A percentile compares a stretch with the other conserved stretches of the same genome.
Conservation (phyloP, 139 green algal genomes). For the Chlamydomonas sp. region DNA sequence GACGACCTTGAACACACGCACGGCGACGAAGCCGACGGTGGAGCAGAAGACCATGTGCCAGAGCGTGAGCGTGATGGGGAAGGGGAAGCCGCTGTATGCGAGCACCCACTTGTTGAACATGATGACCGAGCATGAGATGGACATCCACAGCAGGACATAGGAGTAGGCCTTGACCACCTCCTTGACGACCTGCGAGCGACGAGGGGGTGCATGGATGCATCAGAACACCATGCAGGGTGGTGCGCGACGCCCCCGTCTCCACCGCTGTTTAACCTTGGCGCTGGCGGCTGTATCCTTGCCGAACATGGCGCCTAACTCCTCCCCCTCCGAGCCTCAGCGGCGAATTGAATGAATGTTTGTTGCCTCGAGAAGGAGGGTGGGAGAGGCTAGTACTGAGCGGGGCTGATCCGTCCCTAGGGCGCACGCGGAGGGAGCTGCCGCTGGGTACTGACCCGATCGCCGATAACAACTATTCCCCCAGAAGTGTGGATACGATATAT, state of each 20-base stretch:
- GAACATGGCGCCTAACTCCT: not conserved
- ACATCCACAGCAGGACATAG: constrained; percentile 77
- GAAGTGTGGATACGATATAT: too few relatives aligned
- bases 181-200: constrained; percentile 21
- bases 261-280: not conserved
- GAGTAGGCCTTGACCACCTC: constrained; percentile 52
- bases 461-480: too few relatives aligned
- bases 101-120: constrained; percentile 94
- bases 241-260: not conserved
- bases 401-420: too few relatives aligned
- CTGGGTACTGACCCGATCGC: too few relatives aligned
- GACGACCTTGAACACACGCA: constrained; percentile 56
- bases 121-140: constrained; percentile 70
- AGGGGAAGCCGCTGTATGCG: constrained; percentile 79
- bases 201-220: not conserved
- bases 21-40: constrained; percentile 50
- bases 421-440: too few relatives aligned
- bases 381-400: too few relatives aligned
- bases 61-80: constrained; percentile 77
- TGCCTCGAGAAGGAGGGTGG: too few relatives aligned
- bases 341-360: too few relatives aligned
- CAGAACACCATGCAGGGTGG: not conserved
- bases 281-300: not conserved
- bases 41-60: constrained; percentile 91
- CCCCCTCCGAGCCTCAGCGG: too few relatives aligned